A percentile compares a stretch with the other conserved stretches of the same genome.
These are phyloP conservation scores for Hypoxylon trugodes DNA, from an alignment of 495 filamentous ascomycete species.

Conservation along the genomic window DNA sequence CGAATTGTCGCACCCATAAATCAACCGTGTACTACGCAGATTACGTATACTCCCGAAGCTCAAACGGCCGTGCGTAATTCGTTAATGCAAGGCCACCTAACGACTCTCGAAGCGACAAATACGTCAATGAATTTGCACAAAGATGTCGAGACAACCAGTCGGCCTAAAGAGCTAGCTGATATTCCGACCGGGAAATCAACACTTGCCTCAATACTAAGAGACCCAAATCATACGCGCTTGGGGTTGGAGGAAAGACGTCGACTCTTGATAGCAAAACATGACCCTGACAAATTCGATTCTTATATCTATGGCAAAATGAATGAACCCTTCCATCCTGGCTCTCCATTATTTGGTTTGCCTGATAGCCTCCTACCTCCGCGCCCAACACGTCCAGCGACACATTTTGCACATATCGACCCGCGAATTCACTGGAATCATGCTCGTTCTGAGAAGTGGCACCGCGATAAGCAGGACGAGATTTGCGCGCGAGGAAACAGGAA, in stretches of 20 bases:
- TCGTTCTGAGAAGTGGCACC: conserved; percentile 50
- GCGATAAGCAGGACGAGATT: conserved; percentile 54
- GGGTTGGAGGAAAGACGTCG: conserved; percentile 35
- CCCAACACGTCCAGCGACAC: conserved; percentile 29
- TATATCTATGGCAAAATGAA: conserved; percentile 41
- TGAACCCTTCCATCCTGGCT: conserved; percentile 38
- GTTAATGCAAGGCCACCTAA: too few relatives aligned
- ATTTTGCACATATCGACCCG: conserved; percentile 54
- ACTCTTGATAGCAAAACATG: conserved; percentile 37
- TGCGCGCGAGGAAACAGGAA: conserved; percentile 51
- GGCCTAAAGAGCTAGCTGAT: neutral
- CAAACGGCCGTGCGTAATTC: too few relatives aligned
- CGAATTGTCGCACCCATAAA: too few relatives aligned
- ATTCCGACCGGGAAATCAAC: neutral
- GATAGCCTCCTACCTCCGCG: conserved; percentile 14
- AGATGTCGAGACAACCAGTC: neutral
- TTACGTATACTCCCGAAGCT: too few relatives aligned
- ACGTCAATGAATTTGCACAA: too few relatives aligned
- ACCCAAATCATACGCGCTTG: conserved; percentile 22
- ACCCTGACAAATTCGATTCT: conserved; percentile 35
- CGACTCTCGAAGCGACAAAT: too few relatives aligned
- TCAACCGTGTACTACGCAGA: too few relatives aligned
- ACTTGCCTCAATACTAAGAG: conserved; percentile 13
- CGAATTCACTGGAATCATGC: conserved; percentile 51
- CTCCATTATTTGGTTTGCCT: conserved; percentile 25